phyloP scores from a whole-genome alignment of 306 rosid species.

The Vigna unguiculata region DNA sequence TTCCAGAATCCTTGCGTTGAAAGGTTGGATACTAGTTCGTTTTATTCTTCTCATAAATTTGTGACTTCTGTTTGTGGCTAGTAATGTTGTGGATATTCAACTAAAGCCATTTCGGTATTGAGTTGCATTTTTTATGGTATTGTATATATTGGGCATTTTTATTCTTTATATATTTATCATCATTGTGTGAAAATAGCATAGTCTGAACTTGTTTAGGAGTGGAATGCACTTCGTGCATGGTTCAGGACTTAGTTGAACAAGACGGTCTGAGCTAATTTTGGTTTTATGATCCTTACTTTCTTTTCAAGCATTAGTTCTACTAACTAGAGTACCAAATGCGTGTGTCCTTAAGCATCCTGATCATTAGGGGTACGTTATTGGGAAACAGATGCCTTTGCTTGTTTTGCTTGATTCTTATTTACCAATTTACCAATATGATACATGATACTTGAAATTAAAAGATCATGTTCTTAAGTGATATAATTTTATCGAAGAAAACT shows the following conservation, averaged over 20 bases:
- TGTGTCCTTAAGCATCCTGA: background rate
- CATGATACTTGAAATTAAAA: background rate
- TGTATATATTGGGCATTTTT: slow-evolving; percentile 5
- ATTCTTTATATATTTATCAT: slow-evolving; percentile 10
- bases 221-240: slow-evolving; percentile 8
- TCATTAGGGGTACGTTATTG: slow-evolving; percentile 2
- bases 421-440: slow-evolving; percentile 8
- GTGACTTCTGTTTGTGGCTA: slow-evolving; percentile 13
- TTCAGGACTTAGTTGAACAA: slow-evolving; percentile 14
- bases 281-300: slow-evolving; percentile 34
- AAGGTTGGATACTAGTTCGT: slow-evolving; percentile 59
- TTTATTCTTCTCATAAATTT: slow-evolving; percentile 11
- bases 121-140: background rate
- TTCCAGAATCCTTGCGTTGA: slow-evolving; percentile 90
- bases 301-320: slow-evolving; percentile 30
- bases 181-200: background rate
- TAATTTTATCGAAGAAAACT: slow-evolving; percentile 23
- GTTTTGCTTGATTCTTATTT: slow-evolving; percentile 21
- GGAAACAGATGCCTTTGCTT: slow-evolving; percentile 13
- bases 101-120: background rate
- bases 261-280: slow-evolving; percentile 1
- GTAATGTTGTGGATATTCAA: slow-evolving; percentile 26
- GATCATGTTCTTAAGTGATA: background rate
- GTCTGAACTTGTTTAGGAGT: slow-evolving; percentile 29
- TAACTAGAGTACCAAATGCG: slow-evolving; percentile 11